These are phyloP conservation scores for Butyriboletus loyo DNA, from an alignment of 768 basidiomycete genomes.

Conservation along the genomic window DNA sequence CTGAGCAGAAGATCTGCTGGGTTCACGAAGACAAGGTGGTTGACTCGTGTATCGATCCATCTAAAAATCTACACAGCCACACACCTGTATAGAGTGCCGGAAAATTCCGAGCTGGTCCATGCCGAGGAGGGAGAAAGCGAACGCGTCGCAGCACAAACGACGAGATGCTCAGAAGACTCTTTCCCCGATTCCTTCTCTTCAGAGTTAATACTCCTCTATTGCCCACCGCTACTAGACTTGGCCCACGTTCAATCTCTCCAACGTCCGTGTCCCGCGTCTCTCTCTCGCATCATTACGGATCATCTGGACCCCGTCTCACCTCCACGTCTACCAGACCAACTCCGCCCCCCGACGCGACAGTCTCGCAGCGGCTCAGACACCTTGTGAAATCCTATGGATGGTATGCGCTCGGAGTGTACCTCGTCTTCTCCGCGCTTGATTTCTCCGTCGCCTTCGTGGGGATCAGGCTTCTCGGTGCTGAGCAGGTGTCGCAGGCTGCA, in stretches of 20 bases:
- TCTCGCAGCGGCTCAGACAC: conserved; percentile 71
- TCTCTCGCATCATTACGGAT: conserved; percentile 44
- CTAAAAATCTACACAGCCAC: conserved; percentile 23
- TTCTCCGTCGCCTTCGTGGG: conserved; percentile 81
- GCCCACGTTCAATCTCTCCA: conserved; percentile 22
- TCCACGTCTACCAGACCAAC: conserved; percentile 24
- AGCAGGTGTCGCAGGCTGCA: conserved; percentile 75
- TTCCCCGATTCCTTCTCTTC: conserved; percentile 46
- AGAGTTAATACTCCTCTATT: conserved; percentile 47
- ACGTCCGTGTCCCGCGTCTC: conserved; percentile 9
- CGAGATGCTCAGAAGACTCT: conserved; percentile 39
- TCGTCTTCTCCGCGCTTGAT: conserved; percentile 70
- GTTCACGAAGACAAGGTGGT: conserved; percentile 15
- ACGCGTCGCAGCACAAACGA: too few species aligned
- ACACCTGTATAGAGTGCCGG: conserved; percentile 24
- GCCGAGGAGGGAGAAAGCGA: not conserved
- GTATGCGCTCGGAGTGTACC: conserved; percentile 93
- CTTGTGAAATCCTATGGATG: conserved; percentile 92
- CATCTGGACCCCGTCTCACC: conserved; percentile 47
- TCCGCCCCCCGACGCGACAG: conserved; percentile 44
- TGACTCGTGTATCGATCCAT: conserved; percentile 5
- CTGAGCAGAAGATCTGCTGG: conserved; percentile 14
- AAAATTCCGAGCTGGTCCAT: conserved; percentile 5
- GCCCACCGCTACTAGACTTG: conserved; percentile 43
- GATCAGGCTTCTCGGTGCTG: conserved; percentile 86